These are phyloP conservation scores for Coleophoma cylindrospora DNA, from an alignment of 2,329 filamentous ascomycete species.

Conservation along the genomic window DNA sequence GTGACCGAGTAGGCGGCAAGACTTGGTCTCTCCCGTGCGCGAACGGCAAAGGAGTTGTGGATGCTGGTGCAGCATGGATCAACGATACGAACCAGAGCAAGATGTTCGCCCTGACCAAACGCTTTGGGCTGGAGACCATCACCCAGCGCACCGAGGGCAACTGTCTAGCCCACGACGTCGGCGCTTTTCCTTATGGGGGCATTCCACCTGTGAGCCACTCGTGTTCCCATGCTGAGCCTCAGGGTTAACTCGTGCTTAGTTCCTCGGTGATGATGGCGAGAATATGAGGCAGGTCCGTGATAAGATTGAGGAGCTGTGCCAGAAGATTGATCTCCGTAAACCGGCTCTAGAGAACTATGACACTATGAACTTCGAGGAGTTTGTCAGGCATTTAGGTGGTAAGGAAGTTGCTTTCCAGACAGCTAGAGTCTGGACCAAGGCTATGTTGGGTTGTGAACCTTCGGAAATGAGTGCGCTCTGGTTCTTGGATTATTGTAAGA, in stretches of 20 bases:
- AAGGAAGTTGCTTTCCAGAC: conserved; percentile 28
- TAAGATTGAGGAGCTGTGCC: conserved; percentile 13
- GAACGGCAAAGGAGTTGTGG: conserved; percentile 32
- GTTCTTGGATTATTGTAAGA: conserved; percentile 51
- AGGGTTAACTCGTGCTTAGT: conserved; percentile 1
- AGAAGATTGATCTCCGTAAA: conserved; percentile 7
- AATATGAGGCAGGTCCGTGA: conserved; percentile 12
- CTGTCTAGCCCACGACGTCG: conserved; percentile 33
- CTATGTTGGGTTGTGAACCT: conserved; percentile 45
- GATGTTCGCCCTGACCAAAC: conserved; percentile 35
- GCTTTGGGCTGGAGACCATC: conserved; percentile 37
- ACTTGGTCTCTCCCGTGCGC: conserved; percentile 18
- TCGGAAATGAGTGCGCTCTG: conserved; percentile 43
- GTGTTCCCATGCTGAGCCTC: background rate
- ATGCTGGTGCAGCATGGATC: conserved; percentile 55
- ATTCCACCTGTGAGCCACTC: conserved; percentile 19
- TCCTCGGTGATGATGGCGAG: conserved; percentile 2
- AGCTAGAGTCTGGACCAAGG: conserved; percentile 39
- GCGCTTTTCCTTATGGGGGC: conserved; percentile 32
- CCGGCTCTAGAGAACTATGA: conserved; percentile 14
- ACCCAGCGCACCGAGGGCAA: conserved; percentile 42
- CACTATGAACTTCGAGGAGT: conserved; percentile 32
- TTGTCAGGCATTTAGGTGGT: conserved; percentile 26
- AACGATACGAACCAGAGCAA: conserved; percentile 31
- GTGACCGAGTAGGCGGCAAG: conserved; percentile 37